Evolutionary conservation across 495 filamentous ascomycete species (phyloP).

Genomic region (Penicillium argentinense): DNA sequence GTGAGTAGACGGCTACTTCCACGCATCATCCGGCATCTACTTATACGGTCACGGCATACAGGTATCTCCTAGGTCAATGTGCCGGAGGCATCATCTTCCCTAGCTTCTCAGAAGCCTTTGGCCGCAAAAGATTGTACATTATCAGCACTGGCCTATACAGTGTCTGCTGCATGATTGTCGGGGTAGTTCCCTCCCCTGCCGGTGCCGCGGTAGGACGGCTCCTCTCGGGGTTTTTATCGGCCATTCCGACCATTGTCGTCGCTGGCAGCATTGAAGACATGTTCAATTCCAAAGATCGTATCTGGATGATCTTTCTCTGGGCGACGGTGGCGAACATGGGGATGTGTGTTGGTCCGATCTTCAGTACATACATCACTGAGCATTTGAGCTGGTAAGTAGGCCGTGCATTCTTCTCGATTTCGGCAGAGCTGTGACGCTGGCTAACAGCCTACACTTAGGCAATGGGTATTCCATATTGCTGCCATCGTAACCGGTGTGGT

Average conservation of each 20-base stretch:
- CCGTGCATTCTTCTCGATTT: no score
- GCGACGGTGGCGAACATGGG: conserved; percentile 38
- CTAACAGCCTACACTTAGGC: conserved; percentile 17
- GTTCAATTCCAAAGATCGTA: conserved; percentile 39
- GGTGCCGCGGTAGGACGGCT: conserved; percentile 37
- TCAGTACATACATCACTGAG: conserved; percentile 39
- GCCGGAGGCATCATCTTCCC: conserved; percentile 49
- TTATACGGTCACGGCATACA: conserved; percentile 8
- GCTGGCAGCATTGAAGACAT: conserved; percentile 53
- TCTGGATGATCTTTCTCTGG: conserved; percentile 49
- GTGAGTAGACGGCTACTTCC: conserved; percentile 15
- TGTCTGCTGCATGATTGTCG: conserved; percentile 39
- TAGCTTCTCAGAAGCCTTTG: conserved; percentile 47
- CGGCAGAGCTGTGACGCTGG: no score
- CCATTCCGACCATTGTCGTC: conserved; percentile 44
- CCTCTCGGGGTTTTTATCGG: conserved; percentile 43
- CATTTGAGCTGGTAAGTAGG: conserved; percentile 33
- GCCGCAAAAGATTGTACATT: conserved; percentile 45
- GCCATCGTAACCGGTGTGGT: conserved; percentile 35
- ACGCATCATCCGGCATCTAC: conserved; percentile 10
- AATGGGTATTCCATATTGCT: conserved; percentile 43
- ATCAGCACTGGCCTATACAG: conserved; percentile 34
- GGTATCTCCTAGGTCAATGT: conserved; percentile 44
- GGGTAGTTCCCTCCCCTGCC: conserved; percentile 23
- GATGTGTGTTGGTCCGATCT: conserved; percentile 42